These are phyloP conservation scores for Plasmodium billcollinsi DNA, from an alignment of 169 alveolate species.

Conservation along the genomic window DNA sequence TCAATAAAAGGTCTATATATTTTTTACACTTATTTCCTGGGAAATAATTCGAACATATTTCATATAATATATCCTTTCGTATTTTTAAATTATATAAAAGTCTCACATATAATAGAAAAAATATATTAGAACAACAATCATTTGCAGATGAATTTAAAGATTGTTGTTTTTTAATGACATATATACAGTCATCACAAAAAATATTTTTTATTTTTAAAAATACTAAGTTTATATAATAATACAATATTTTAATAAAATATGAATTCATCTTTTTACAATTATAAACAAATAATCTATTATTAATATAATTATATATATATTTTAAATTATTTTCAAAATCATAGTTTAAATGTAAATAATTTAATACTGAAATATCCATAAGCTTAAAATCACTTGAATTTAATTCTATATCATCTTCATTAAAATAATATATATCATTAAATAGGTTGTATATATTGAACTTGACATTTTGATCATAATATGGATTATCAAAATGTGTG, in stretches of 20 bases:
- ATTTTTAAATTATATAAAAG: constrained; percentile 49
- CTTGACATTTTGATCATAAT: too few relatives aligned
- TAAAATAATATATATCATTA: not conserved
- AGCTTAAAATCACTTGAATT: constrained; percentile 9
- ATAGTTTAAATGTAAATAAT: constrained; percentile 65
- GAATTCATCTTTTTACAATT: constrained; percentile 64
- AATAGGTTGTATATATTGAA: not conserved
- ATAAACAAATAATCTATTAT: constrained; percentile 38
- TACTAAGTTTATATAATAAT: constrained; percentile 46
- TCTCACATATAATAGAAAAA: constrained; percentile 38
- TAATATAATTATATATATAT: constrained; percentile 47
- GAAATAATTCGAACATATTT: constrained; percentile 46
- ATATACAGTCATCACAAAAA: constrained; percentile 74
- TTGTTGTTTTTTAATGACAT: constrained; percentile 72
- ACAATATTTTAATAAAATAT: constrained; percentile 70
- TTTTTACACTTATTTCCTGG: constrained; percentile 57
- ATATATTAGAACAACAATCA: constrained; percentile 70
- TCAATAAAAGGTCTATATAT: constrained; percentile 19
- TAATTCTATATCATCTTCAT: not conserved
- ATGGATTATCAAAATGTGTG: not conserved
- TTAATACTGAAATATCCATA: constrained; percentile 54
- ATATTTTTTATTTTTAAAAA: constrained; percentile 75
- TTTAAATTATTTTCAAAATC: constrained; percentile 54
- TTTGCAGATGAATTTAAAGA: constrained; percentile 67
- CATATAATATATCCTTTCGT: constrained; percentile 26